Base-by-base conservation (phyloP, 1,139 yeast species). In the Yamadazyma sp. region DNA sequence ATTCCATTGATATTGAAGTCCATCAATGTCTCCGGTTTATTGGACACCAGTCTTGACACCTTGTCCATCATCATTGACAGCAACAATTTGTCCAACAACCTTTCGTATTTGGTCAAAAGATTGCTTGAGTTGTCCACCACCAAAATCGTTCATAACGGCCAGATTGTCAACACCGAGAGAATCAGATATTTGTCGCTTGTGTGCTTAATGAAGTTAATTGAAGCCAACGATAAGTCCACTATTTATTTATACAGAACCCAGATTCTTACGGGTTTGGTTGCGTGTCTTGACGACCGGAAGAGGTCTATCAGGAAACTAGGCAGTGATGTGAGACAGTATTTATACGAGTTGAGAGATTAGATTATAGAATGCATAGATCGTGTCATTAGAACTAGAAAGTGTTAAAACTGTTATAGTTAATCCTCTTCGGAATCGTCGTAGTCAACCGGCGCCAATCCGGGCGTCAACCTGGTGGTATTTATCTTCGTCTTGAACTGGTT, bases 371-470 rank as follows among this genome's bases (percentile, higher is more conserved):
- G n/a, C n/a, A n/a, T n/a, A n/a, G n/a, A n/a, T 13, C 29, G 10
- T 26, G 14, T 12, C 10, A 26, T 26, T 12, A 12, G 10, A 9
- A 29, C 31, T 14, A n/a, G n/a, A n/a, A n/a, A n/a, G n/a, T n/a
- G n/a, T n/a, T n/a, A n/a, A n/a, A n/a, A n/a, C n/a, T n/a, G n/a
- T n/a, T n/a, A n/a, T n/a, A n/a, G 11, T 18, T 54, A 60, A 37
- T 69, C 73, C 14, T 65, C 67, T 36, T 69, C 75, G 8, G 67
- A 61, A 18, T 18, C 21, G 40, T 74, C 79, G 41, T 74, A 74
- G 36, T 82, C 95, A 15, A 87, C 94, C 12, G 95, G 96, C 0
- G 96, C 96, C 59, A 88, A 73, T 39, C 96, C 96, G 1, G 96
- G 96, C 0, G 96, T 88, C 41, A 88, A 70, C 11, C 95, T 95